These are phyloP conservation scores for Penicillium decumbens DNA, from an alignment of 2,329 filamentous ascomycete species.

Conservation along the genomic window DNA sequence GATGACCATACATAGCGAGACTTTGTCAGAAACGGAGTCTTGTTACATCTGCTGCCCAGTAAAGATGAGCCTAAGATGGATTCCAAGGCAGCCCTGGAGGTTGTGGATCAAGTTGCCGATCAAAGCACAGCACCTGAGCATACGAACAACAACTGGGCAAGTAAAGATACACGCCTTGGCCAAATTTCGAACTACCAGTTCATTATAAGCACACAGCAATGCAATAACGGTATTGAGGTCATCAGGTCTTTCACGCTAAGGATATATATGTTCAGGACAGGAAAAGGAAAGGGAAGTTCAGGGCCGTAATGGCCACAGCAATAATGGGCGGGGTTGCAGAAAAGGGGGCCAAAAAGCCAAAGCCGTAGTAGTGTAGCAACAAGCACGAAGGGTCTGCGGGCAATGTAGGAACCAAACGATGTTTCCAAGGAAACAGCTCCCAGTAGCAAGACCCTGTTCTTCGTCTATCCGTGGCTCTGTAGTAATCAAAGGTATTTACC, in stretches of 20 bases:
- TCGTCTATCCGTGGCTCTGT: slow-evolving; percentile 4
- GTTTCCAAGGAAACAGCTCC: background rate
- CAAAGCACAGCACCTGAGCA: too few relatives aligned
- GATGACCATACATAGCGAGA: background rate
- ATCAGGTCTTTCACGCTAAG: slow-evolving; percentile 17
- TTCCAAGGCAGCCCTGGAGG: too few relatives aligned
- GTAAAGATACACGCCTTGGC: background rate
- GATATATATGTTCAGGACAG: slow-evolving; percentile 18
- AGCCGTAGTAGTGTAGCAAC: background rate
- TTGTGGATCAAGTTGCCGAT: too few relatives aligned
- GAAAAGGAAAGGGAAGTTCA: background rate
- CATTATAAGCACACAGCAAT: background rate
- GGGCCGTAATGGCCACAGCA: background rate
- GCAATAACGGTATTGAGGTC: slow-evolving; percentile 3
- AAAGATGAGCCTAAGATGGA: too few relatives aligned
- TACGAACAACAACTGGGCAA: too few relatives aligned
- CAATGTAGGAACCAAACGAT: background rate
- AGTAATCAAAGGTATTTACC: slow-evolving; percentile 8
- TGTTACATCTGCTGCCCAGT: too few relatives aligned
- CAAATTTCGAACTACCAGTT: background rate
- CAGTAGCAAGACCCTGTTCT: background rate
- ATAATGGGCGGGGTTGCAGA: background rate
- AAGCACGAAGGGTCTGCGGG: background rate
- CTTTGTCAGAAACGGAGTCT: background rate
- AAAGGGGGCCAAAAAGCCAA: background rate